Evolutionary conservation across 257 asterid genomes (phyloP), one percentile per base, ranked within the genome.

Genomic region (Capsicum rhomboideum): DNA sequence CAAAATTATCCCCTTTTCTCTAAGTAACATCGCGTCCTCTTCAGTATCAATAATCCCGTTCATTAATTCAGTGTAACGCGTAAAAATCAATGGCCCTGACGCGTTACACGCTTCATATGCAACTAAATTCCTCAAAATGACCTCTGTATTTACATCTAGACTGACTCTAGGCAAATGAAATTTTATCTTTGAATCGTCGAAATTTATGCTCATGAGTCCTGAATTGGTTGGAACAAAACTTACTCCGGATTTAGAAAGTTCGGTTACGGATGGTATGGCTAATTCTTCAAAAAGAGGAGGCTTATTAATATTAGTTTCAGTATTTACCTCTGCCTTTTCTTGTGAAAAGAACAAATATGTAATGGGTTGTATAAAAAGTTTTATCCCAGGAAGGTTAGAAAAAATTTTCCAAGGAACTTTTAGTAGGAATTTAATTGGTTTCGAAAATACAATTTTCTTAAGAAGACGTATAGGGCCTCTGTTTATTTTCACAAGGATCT

Each of bases 351-450:
- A 16, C 66, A 90, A 49, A 64, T 82, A 59, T 20, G 84, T 90
- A 0, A 90, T n/a, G 0, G 93, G 97, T 18, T 26, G 82, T 40
- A 87, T 90, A 4, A 91, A 2, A 75, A 85, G 20, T 13, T 58
- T 87, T 4, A 89, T 0, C 1, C 87, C 81, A 0, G 94, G 93
- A 42, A 91, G 71, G 16, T 84, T 92, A 2, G 88, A 56, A 0
- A 93, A 44, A n/a, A 86, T 69, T 0, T 85, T 68, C 92, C 92
- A 90, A 1, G 97, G 94, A 28, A 93, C 37, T 50, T 86, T 88
- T 16, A 83, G 71, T 2, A 88, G 0, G 0, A 90, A 12, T 82
- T 78, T 74, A 6, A 93, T 4, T 17, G 92, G 93, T 67, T 83
- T 89, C 0, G 92, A 90, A 20, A 84, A 18, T 50, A 91, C 26